phyloP scores from a whole-genome alignment of 768 basidiomycete species.

The Lentinus brumalis region DNA sequence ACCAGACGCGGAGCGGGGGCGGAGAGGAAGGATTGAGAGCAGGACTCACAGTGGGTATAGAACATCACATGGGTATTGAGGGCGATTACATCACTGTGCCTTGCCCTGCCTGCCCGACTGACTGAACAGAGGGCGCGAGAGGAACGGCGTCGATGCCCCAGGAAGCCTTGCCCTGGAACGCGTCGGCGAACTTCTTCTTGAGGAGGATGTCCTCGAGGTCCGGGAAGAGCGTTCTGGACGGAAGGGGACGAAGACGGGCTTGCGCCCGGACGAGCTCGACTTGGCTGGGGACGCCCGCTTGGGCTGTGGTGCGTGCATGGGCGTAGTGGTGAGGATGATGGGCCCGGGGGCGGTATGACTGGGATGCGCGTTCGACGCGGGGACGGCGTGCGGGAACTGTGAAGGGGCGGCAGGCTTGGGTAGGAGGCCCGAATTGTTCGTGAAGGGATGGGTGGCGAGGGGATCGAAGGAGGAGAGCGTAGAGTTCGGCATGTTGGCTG shows the following conservation, averaged over 20 bases:
- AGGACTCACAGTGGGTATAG: conserved; percentile 25
- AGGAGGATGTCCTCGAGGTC: conserved; percentile 49
- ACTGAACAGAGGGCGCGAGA: conserved; percentile 9
- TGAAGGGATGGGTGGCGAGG: conserved; percentile 61
- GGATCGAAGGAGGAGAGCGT: conserved; percentile 54
- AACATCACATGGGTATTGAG: conserved; percentile 23
- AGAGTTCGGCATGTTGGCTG: conserved; percentile 31
- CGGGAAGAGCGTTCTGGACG: conserved; percentile 54
- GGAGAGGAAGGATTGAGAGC: not conserved
- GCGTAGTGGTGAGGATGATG: conserved; percentile 19
- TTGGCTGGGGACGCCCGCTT: conserved; percentile 22
- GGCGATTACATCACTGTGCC: conserved; percentile 19
- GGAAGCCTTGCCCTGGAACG: conserved; percentile 30
- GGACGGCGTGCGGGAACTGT: conserved; percentile 45
- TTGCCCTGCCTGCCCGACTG: conserved; percentile 14
- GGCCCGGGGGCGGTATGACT: conserved; percentile 5
- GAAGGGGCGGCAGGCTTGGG: conserved; percentile 49
- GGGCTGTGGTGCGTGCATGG: conserved; percentile 30
- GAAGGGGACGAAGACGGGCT: conserved; percentile 53
- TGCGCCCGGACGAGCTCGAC: conserved; percentile 14
- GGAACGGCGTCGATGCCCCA: conserved; percentile 31
- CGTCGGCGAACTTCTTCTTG: conserved; percentile 38
- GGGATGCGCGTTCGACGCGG: conserved; percentile 26
- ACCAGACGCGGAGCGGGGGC: conserved; percentile 3
- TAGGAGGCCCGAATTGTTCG: conserved; percentile 37